Percentiles rank a stretch among this genome's conserved stretches.
These are phyloP conservation scores for Rhizophlyctis rosea DNA, from an alignment of 192 early-diverging fungal genomes.

Conservation along the genomic window DNA sequence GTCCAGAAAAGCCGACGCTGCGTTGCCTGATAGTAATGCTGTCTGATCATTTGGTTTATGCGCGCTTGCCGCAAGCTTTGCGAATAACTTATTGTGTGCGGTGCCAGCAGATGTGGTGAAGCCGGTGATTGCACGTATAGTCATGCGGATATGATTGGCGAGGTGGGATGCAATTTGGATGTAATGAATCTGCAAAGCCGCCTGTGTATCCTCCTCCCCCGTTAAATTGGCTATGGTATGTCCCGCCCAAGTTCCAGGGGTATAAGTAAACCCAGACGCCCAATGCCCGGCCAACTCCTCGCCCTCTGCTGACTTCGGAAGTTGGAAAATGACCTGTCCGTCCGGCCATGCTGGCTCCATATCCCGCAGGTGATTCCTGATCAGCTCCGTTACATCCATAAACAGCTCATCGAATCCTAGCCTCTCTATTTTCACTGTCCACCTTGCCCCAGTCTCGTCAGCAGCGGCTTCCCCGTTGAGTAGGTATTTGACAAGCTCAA, in stretches of 20 bases:
- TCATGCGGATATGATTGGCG: conserved; percentile 16
- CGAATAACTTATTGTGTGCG: conserved; percentile 31
- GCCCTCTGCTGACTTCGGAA: conserved; percentile 15
- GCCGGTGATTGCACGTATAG: conserved; percentile 9
- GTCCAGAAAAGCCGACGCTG: conserved; percentile 5
- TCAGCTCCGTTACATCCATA: conserved; percentile 33
- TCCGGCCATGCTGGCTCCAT: not conserved
- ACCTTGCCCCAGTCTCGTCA: conserved; percentile 1
- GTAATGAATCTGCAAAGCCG: conserved; percentile 7
- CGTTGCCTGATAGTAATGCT: not conserved
- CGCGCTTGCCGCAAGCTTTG: conserved; percentile 34
- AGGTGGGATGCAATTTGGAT: conserved; percentile 28
- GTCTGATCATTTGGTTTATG: conserved; percentile 39
- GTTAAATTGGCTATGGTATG: conserved; percentile 4
- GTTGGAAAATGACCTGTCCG: not conserved
- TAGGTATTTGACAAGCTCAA: conserved; percentile 22
- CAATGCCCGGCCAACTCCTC: too few species aligned
- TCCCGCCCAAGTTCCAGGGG: not conserved
- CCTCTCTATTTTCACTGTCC: conserved; percentile 23
- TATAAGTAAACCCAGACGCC: not conserved
- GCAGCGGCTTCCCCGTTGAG: conserved; percentile 9
- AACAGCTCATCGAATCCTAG: conserved; percentile 42
- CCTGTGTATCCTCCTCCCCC: too few species aligned
- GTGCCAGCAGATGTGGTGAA: conserved; percentile 38
- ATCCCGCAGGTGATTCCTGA: conserved; percentile 20